Conservation (phyloP, 1,139 yeast genomes). For the Sugiyamaella novakii region DNA sequence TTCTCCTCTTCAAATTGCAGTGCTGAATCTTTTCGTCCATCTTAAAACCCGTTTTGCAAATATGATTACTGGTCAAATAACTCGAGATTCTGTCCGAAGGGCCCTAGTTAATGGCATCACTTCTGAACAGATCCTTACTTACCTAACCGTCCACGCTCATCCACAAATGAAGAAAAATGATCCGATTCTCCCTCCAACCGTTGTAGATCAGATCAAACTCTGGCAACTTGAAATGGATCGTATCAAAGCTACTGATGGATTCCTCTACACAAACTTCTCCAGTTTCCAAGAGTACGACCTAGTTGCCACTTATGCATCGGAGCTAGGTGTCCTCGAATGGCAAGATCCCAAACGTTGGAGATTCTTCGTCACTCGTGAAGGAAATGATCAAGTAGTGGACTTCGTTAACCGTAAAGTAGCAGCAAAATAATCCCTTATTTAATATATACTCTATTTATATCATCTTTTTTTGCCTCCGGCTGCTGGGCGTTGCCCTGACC, state of each 20-base stretch:
- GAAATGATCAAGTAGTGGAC: conserved; percentile 84
- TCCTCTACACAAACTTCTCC: conserved; percentile 80
- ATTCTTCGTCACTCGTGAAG: conserved; percentile 85
- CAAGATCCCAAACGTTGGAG: conserved; percentile 65
- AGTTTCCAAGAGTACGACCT: conserved; percentile 75
- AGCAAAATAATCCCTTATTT: neutral
- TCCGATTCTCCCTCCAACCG: conserved; percentile 83
- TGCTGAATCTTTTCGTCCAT: conserved; percentile 83
- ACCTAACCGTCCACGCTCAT: conserved; percentile 90
- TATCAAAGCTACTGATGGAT: conserved; percentile 85
- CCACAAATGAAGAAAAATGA: conserved; percentile 69
- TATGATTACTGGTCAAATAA: conserved; percentile 90
- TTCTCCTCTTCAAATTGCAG: conserved; percentile 93
- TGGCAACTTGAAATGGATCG: conserved; percentile 98
- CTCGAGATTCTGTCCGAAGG: conserved; percentile 84
- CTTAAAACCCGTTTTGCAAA: conserved; percentile 82
- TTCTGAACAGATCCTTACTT: conserved; percentile 90
- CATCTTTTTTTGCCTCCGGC: no score
- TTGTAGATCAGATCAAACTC: conserved; percentile 87
- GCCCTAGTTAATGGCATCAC: conserved; percentile 90
- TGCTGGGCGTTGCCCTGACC: no score
- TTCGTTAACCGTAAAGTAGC: conserved; percentile 64
- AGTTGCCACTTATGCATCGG: conserved; percentile 77
- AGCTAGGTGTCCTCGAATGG: conserved; percentile 90
- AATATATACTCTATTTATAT: neutral